Conservation (phyloP, 441 rosid species). For the Euphorbia corollata region DNA sequence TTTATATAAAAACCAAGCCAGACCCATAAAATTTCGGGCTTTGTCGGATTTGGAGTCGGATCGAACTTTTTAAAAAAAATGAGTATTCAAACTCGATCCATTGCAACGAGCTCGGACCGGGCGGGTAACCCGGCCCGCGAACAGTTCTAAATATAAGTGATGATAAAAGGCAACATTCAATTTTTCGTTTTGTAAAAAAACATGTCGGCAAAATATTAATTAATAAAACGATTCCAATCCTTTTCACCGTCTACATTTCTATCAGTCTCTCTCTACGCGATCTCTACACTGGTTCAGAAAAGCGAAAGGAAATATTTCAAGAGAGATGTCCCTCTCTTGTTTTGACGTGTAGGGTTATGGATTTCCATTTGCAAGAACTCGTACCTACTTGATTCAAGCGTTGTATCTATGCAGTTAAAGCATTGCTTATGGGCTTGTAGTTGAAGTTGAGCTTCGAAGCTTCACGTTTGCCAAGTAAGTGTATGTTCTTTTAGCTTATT, state of each 20-base stretch:
- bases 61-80: too few species aligned
- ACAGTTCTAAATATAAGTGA: too few species aligned
- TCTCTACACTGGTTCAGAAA: conserved; percentile 21
- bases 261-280: conserved; percentile 29
- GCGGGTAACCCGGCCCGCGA: too few species aligned
- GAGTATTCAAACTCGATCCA: too few species aligned
- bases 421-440: not conserved
- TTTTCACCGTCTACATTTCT: conserved; percentile 22
- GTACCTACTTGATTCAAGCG: conserved; percentile 2
- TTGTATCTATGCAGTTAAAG: not conserved
- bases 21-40: too few species aligned
- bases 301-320: not conserved
- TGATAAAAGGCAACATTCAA: too few species aligned
- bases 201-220: too few species aligned
- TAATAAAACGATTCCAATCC: too few species aligned
- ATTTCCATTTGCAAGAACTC: not conserved
- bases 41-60: too few species aligned
- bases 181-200: too few species aligned
- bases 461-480: conserved; percentile 24
- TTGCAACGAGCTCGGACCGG: too few species aligned
- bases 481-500: not conserved
- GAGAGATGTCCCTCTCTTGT: not conserved
- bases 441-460: conserved; percentile 30
- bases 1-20: too few species aligned
- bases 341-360: conserved; percentile 11